Conservation (phyloP, 2,329 filamentous ascomycete species). For the Pezicula rhizophila region DNA sequence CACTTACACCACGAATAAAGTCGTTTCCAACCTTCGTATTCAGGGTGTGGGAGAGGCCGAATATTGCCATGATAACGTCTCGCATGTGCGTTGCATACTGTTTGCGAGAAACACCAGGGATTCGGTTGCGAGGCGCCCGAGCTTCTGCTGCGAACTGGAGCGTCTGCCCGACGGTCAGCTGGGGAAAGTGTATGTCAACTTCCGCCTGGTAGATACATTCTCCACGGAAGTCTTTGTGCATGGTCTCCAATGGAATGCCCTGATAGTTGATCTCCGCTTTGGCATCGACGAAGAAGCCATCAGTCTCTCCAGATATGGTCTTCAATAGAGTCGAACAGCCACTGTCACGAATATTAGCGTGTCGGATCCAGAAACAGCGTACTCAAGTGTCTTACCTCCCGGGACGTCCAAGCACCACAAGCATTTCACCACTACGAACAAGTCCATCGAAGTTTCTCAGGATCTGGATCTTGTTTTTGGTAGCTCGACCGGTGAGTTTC, state of each 20-base stretch:
- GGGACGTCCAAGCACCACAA: slow-evolving; percentile 63
- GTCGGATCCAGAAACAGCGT: no score
- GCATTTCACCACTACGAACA: slow-evolving; percentile 57
- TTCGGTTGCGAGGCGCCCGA: slow-evolving; percentile 59
- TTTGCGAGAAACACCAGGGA: slow-evolving; percentile 53
- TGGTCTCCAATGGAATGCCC: slow-evolving; percentile 41
- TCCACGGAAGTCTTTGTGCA: slow-evolving; percentile 56
- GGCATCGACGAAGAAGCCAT: slow-evolving; percentile 48
- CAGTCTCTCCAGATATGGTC: slow-evolving; percentile 45
- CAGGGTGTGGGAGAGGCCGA: slow-evolving; percentile 66
- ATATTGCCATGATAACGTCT: slow-evolving; percentile 61
- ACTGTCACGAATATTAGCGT: slow-evolving; percentile 24
- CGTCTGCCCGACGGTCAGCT: slow-evolving; percentile 70
- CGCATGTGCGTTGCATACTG: slow-evolving; percentile 46
- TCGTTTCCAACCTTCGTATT: slow-evolving; percentile 72
- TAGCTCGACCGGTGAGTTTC: slow-evolving; percentile 44
- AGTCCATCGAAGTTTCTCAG: slow-evolving; percentile 59
- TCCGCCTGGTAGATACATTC: slow-evolving; percentile 73
- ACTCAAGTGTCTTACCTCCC: slow-evolving; percentile 35
- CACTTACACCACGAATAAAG: slow-evolving; percentile 64
- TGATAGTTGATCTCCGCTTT: slow-evolving; percentile 54
- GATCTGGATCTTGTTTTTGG: slow-evolving; percentile 49
- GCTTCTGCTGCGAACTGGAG: slow-evolving; percentile 66
- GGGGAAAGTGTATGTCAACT: slow-evolving; percentile 68
- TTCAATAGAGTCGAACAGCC: slow-evolving; percentile 62